Conservation (phyloP, 169 alveolate genomes). For the Toxoplasma gondii region DNA sequence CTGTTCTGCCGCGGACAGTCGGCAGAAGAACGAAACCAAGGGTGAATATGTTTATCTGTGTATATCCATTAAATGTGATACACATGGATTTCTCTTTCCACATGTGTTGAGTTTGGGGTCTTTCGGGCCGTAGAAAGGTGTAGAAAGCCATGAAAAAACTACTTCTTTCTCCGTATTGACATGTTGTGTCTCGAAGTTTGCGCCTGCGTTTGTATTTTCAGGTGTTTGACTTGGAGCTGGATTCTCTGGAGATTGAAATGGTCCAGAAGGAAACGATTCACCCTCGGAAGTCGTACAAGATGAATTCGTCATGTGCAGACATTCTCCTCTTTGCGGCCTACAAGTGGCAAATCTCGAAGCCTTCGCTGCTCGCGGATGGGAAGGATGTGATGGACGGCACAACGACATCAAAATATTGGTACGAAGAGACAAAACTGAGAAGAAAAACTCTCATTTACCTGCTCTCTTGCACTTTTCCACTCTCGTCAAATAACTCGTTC, state of each 20-base stretch:
- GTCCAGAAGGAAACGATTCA: constrained; percentile 99
- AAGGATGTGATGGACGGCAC: constrained; percentile 88
- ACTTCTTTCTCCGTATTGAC: background rate
- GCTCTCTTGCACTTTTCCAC: background rate
- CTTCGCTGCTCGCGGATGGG: constrained; percentile 96
- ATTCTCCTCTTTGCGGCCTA: constrained; percentile 97
- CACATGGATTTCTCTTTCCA: too few relatives aligned
- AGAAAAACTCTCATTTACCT: constrained; percentile 25
- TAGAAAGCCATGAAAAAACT: too few relatives aligned
- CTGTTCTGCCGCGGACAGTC: too few relatives aligned
- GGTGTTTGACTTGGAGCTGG: constrained; percentile 98
- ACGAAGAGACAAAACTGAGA: background rate
- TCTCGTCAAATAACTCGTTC: background rate
- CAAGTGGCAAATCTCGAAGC: constrained; percentile 98
- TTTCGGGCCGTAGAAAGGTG: too few relatives aligned
- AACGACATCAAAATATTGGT: constrained; percentile 76
- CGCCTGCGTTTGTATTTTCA: background rate
- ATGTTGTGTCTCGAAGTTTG: too few relatives aligned
- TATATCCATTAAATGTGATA: too few relatives aligned
- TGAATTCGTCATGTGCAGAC: constrained; percentile 99
- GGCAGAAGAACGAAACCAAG: too few relatives aligned
- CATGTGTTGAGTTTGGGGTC: too few relatives aligned
- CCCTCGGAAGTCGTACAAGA: constrained; percentile 99
- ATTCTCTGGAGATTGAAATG: constrained; percentile 97
- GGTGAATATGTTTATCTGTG: too few relatives aligned